Percentiles rank a stretch among this genome's conserved stretches.
phyloP scores from a whole-genome alignment of 139 green algal genomes.

The Edaphochlamys debaryana region DNA sequence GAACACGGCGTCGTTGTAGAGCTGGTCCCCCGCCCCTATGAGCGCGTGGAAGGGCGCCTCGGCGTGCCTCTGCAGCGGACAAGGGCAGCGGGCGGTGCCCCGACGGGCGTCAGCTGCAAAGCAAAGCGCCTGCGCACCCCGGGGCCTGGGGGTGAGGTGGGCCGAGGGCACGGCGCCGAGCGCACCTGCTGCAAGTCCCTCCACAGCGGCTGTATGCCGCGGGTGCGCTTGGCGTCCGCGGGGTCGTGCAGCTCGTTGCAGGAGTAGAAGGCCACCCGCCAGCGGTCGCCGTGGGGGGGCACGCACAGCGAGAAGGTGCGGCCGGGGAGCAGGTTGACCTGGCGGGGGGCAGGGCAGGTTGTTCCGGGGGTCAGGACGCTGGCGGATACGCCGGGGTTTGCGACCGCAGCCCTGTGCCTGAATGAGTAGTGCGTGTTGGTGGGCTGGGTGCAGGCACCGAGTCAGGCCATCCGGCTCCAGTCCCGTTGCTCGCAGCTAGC shows the following conservation, averaged over 20 bases:
- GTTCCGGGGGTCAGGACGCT: too few species aligned
- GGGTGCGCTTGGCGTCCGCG: neutral
- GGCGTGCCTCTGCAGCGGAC: constrained; percentile 20
- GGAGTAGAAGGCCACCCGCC: constrained; percentile 49
- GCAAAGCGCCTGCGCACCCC: too few species aligned
- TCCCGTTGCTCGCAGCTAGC: too few species aligned
- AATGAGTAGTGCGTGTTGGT: too few species aligned
- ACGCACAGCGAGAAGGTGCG: neutral
- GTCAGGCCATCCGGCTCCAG: too few species aligned
- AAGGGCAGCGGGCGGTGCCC: too few species aligned
- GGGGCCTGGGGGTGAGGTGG: too few species aligned
- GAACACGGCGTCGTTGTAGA: constrained; percentile 57
- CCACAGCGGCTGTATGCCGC: constrained; percentile 40
- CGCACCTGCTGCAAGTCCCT: constrained; percentile 23
- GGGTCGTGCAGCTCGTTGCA: constrained; percentile 50
- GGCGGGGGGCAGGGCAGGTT: neutral
- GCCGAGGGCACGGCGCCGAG: too few species aligned
- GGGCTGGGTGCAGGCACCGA: too few species aligned
- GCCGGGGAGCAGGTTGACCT: neutral
- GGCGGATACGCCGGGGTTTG: too few species aligned
- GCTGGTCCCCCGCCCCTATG: constrained; percentile 33
- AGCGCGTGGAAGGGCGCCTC: constrained; percentile 8
- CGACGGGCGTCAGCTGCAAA: too few species aligned
- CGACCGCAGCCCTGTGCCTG: too few species aligned
- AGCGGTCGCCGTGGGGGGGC: neutral